Base-by-base conservation (phyloP, 352 stramenopile species). In the Globisporangium apiculatum region DNA sequence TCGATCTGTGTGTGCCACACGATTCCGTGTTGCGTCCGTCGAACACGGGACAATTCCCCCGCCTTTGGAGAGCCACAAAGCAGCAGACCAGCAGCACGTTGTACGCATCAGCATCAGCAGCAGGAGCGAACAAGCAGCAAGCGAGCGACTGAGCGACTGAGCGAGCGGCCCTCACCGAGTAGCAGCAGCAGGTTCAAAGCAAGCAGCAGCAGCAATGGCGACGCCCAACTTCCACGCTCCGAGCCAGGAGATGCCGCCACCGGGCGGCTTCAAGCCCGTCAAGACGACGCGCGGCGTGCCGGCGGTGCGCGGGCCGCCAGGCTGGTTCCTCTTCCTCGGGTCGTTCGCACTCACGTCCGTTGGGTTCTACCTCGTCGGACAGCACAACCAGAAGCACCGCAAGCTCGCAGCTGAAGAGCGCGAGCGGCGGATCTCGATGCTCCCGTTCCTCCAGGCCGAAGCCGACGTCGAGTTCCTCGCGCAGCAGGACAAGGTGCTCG, bases 371-470 rank as follows among this genome's bases (percentile, higher is more conserved):
- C 55, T 85, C 37, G 75, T 94, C 9, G 84, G 84, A 47, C 78
- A 94, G 65, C 68, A 83, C 66, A 94, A 94, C 78, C 70, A 90
- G 60, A 58, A 75, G 53, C 69, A 79, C 59, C 84, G 84, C 47
- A 74, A 77, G 53, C 54, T 91, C 49, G 66, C 69, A 45, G 68
- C 69, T 42, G 91, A 97, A 61, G 85, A 98, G 77, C 92, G 94
- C 54, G 87, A 98, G 75, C 87, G 91, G 50, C 85, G 91, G 55
- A 96, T 98, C 63, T 76, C 91, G 15, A 81, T 99, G 65, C 77
- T 96, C 50, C 91, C 94, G 15, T 91, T 97, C 67, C 77, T 99
- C 54, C 96, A 99, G 70, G 95, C 95, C 14, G 96, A 98, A 68
- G 87, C 93, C n/a, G 96, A 99, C 74, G 85, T 91, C 43, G 79